phyloP scores from a whole-genome alignment of 2,329 filamentous ascomycete genomes.

The Endoconidiophora laricicola region DNA sequence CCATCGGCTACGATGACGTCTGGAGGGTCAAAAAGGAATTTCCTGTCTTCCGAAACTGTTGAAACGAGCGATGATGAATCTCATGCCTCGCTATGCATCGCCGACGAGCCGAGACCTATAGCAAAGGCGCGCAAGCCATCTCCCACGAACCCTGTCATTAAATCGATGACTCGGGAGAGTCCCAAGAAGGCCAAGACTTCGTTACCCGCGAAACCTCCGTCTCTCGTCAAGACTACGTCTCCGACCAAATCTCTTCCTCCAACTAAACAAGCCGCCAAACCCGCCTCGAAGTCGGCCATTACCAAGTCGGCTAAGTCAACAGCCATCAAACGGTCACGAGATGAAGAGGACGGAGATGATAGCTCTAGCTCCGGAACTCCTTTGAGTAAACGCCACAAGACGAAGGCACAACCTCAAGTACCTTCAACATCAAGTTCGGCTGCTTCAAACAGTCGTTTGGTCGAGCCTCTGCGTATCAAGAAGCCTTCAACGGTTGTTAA shows the following conservation, averaged over 20 bases:
- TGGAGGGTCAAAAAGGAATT: slow-evolving; percentile 21
- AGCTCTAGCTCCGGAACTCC: slow-evolving; percentile 44
- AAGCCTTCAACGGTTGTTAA: slow-evolving; percentile 3
- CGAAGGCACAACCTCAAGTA: slow-evolving; percentile 21
- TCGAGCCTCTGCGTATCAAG: slow-evolving; percentile 6
- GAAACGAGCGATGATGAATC: slow-evolving; percentile 41
- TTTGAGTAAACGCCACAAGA: slow-evolving; percentile 40
- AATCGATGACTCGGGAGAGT: slow-evolving; percentile 5
- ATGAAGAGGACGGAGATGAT: slow-evolving; percentile 34
- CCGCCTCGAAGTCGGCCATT: slow-evolving; percentile 17
- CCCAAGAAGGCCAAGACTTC: slow-evolving; percentile 1
- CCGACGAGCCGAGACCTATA: slow-evolving; percentile 4
- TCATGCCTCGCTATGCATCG: slow-evolving; percentile 18
- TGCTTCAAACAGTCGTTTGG: not conserved
- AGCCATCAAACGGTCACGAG: slow-evolving; percentile 34
- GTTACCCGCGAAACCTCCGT: not conserved
- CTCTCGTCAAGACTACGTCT: not conserved
- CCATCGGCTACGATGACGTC: not conserved
- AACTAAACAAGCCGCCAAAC: slow-evolving; percentile 12
- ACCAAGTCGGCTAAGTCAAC: slow-evolving; percentile 6
- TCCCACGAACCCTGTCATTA: not conserved
- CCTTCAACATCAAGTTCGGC: not conserved
- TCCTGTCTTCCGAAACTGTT: slow-evolving; percentile 39
- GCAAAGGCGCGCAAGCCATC: slow-evolving; percentile 8
- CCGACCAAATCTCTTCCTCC: not conserved